Conservation (phyloP, 176 grass and related monocot genomes). For the Lolium multiflorum region DNA sequence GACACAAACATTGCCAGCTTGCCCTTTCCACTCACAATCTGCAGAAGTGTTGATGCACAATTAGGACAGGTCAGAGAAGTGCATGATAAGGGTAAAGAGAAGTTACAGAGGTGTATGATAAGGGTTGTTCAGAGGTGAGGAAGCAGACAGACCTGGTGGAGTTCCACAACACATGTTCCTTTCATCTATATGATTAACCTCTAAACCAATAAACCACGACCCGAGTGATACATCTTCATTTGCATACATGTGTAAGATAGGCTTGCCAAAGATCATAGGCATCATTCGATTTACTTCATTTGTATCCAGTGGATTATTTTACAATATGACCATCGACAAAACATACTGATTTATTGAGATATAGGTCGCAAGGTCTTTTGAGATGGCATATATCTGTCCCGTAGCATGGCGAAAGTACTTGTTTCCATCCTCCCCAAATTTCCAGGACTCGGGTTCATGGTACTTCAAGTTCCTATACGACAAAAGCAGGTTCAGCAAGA, state of each 20-base stretch:
- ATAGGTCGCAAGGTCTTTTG: conserved; percentile 91
- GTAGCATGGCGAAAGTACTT: conserved; percentile 94
- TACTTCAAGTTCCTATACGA: conserved; percentile 84
- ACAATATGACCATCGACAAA: conserved; percentile 28
- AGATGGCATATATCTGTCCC: conserved; percentile 91
- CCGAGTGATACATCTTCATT: conserved; percentile 94
- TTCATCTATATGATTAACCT: conserved; percentile 90
- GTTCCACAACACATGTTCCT: conserved; percentile 96
- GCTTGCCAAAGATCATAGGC: conserved; percentile 54
- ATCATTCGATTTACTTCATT: conserved; percentile 14
- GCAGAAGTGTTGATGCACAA: neutral
- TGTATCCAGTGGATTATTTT: neutral
- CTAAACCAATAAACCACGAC: conserved; percentile 89
- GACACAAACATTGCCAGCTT: conserved; percentile 74
- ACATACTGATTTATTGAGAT: conserved; percentile 93
- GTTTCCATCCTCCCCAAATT: conserved; percentile 94
- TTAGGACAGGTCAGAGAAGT: conserved; percentile 18
- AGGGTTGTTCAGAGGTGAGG: neutral
- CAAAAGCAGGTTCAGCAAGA: conserved; percentile 23
- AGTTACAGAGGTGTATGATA: neutral
- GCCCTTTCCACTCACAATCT: conserved; percentile 91
- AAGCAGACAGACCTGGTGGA: conserved; percentile 72
- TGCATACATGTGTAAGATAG: conserved; percentile 90
- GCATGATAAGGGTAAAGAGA: neutral
- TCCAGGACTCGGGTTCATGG: conserved; percentile 86